These are phyloP conservation scores for Fraxinus excelsior DNA, from an alignment of 257 asterid species.

Conservation along the genomic window DNA sequence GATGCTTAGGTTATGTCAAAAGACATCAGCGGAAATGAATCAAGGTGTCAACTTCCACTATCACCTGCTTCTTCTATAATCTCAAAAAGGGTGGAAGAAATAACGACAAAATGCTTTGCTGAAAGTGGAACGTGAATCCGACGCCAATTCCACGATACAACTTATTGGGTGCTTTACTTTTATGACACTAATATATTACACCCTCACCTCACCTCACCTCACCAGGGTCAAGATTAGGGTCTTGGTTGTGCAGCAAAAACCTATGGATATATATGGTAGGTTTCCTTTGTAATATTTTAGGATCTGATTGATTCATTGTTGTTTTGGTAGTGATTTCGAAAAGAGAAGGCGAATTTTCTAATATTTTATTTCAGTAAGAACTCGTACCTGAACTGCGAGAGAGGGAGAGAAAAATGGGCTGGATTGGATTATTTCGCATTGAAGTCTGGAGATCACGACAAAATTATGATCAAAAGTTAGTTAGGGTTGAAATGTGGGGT, in stretches of 20 bases:
- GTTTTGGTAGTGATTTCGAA: background rate
- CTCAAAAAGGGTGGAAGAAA: background rate
- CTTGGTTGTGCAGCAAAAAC: background rate
- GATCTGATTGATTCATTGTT: background rate
- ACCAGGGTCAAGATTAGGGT: background rate
- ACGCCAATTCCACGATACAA: slow-evolving; percentile 31
- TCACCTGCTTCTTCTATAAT: background rate
- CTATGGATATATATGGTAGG: background rate
- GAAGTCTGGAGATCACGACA: background rate
- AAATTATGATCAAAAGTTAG: slow-evolving; percentile 16
- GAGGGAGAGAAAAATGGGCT: background rate
- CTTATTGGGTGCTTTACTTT: background rate
- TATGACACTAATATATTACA: background rate
- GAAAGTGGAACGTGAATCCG: slow-evolving; percentile 23
- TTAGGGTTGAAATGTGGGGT: background rate
- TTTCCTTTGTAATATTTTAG: background rate
- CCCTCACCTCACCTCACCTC: background rate
- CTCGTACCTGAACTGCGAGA: background rate
- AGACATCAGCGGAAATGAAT: background rate
- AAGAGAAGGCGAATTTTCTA: background rate
- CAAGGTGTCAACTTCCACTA: background rate
- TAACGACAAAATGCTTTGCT: background rate
- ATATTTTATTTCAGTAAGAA: background rate
- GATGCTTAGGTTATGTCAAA: background rate
- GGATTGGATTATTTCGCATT: background rate